Base-by-base conservation (phyloP, 1,284 basidiomycete genomes). In the Tilletia indica region DNA sequence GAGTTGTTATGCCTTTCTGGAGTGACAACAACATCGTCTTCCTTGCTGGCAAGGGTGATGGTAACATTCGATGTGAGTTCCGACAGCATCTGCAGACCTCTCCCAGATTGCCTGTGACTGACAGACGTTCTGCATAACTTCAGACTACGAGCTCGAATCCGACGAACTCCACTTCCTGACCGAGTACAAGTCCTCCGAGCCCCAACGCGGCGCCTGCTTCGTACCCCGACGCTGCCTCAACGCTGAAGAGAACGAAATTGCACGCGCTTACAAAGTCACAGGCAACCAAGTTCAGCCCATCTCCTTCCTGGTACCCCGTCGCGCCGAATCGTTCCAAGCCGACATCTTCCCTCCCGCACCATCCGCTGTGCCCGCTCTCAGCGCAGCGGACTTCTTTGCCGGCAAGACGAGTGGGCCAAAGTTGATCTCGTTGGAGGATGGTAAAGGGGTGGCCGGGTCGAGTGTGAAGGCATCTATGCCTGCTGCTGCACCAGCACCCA, bases 1-100 rank as follows among this genome's bases (percentile, higher is more conserved):
- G 96, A 67, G 93, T 97, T 51, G 86, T 97, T 69, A 97, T 98
- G 93, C 96, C 96, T 0, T 97, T 96, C 89, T 99, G 93, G 90
- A 90, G 89, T 66, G 94, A 97, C 72, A 88, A 87, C 74, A 79
- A 80, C 74, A 77, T 98, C 71, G 87, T 97, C 73, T 97, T 97
- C 89, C 88, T 98, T 73, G 94, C 88, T 48, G 88, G 88, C 68
- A 89, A 89, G 81, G 88, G 88, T 82, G 70, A 74, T 45, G 74
- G 72, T 49, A 78, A 72, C 38, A 72, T 73, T 68, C 76, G 70
- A 64, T 75, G 67, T 54, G 69, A 25, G 61, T 38, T 5, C 21
- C 6, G 6, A 45, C 5, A 45, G 12, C 42, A 48, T 48, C 8
- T 71, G 56, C 70, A 6, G 6, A 8, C 14, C 38, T 49, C 56